Conservation (phyloP, 2,329 filamentous ascomycete species). For the Verticillium longisporum region DNA sequence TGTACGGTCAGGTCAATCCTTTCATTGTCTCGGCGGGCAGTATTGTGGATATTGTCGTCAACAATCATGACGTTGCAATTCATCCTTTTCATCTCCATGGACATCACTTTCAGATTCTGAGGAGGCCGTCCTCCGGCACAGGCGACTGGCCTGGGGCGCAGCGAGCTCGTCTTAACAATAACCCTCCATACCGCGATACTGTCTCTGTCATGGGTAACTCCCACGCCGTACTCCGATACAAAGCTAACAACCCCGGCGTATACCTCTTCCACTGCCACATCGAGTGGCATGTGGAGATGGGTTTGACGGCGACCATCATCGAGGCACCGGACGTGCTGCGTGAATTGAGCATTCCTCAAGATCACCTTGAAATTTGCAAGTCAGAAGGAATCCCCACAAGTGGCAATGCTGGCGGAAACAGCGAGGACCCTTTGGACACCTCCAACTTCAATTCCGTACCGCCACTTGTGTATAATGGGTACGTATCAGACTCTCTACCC, state of each 20-base stretch:
- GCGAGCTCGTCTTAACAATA: constrained; percentile 16
- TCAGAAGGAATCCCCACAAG: constrained; percentile 36
- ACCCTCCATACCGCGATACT: constrained; percentile 28
- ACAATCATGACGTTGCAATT: constrained; percentile 38
- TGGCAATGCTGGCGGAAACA: constrained; percentile 66
- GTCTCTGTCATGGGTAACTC: constrained; percentile 31
- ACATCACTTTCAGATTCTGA: constrained; percentile 48
- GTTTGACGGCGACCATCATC: constrained; percentile 47
- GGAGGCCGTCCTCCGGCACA: constrained; percentile 25
- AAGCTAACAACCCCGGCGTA: constrained; percentile 44
- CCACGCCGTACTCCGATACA: constrained; percentile 44
- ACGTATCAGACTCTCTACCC: constrained; percentile 10
- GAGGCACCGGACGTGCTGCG: constrained; percentile 52
- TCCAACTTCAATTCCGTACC: constrained; percentile 41
- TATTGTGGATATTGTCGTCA: constrained; percentile 40
- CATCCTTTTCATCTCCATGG: constrained; percentile 50
- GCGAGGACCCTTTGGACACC: constrained; percentile 45
- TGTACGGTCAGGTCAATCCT: constrained; percentile 37
- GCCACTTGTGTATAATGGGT: constrained; percentile 43
- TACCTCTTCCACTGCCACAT: constrained; percentile 55
- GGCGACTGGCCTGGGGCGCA: constrained; percentile 28
- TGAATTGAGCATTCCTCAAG: constrained; percentile 46
- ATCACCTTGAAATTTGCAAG: constrained; percentile 44
- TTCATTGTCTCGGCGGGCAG: constrained; percentile 30
- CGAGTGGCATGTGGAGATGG: constrained; percentile 55